A percentile compares a stretch with the other conserved stretches of the same genome.
Conservation (phyloP, 2,329 filamentous ascomycete genomes). For the Fusarium compactum region DNA sequence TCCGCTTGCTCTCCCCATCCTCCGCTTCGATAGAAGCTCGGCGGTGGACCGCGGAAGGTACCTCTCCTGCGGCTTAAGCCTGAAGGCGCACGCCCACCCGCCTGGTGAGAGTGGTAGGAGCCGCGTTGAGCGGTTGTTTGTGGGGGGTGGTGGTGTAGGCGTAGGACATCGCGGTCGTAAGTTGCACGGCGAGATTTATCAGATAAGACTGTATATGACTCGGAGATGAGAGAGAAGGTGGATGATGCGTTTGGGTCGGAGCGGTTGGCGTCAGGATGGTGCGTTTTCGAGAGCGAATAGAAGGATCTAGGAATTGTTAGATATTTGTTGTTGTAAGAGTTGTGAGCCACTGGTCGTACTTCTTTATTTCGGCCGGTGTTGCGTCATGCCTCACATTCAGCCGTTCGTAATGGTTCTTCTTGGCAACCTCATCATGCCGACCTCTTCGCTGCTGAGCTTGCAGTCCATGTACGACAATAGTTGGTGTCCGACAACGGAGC, state of each 20-base stretch:
- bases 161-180: slow-evolving; percentile 81
- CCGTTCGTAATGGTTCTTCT: slow-evolving; percentile 82
- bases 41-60: slow-evolving; percentile 86
- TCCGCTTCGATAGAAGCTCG: slow-evolving; percentile 86
- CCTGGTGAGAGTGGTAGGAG: slow-evolving; percentile 72
- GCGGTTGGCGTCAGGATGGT: slow-evolving; percentile 94
- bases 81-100: slow-evolving; percentile 81
- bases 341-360: slow-evolving; percentile 59
- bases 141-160: slow-evolving; percentile 52
- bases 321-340: not conserved
- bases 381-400: slow-evolving; percentile 79
- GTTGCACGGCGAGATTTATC: slow-evolving; percentile 77
- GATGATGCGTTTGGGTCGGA: slow-evolving; percentile 76
- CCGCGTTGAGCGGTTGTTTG: slow-evolving; percentile 53
- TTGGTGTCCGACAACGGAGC: slow-evolving; percentile 40
- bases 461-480: slow-evolving; percentile 5
- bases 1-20: slow-evolving; percentile 77
- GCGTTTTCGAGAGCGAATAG: slow-evolving; percentile 88
- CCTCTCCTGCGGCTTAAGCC: slow-evolving; percentile 82
- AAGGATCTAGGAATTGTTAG: slow-evolving; percentile 68
- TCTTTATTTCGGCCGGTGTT: slow-evolving; percentile 84
- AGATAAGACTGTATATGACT: slow-evolving; percentile 84
- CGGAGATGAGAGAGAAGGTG: slow-evolving; percentile 85
- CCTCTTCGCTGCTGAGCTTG: slow-evolving; percentile 33
- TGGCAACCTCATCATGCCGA: slow-evolving; percentile 35